phyloP scores from a whole-genome alignment of 2,329 filamentous ascomycete genomes.

The Chalaropsis ovoidea region DNA sequence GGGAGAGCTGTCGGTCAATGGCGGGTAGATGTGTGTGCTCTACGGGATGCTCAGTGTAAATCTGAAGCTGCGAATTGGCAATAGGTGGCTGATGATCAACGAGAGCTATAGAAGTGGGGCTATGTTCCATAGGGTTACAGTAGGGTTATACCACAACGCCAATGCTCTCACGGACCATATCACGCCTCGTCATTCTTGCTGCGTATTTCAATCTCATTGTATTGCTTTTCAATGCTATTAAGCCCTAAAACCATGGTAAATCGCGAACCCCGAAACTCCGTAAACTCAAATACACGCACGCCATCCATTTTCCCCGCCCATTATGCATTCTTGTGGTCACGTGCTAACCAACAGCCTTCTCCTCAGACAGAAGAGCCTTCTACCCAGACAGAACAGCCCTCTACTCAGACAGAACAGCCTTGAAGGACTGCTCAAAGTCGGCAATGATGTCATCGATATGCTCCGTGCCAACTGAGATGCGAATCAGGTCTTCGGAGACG shows the following conservation, averaged over 20 bases:
- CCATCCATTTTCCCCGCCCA: conserved; percentile 30
- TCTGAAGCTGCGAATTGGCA: background rate
- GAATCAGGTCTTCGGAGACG: conserved; percentile 70
- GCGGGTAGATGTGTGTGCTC: background rate
- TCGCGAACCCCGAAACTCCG: background rate
- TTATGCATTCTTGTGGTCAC: background rate
- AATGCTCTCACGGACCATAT: no score
- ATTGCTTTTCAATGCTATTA: background rate
- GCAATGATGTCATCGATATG: conserved; percentile 96
- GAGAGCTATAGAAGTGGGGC: background rate
- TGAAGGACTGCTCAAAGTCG: conserved; percentile 88
- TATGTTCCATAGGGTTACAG: background rate
- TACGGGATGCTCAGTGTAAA: background rate
- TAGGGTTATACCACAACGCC: no score
- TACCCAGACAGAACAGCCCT: background rate
- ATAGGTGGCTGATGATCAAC: background rate
- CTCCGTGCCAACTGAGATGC: conserved; percentile 90
- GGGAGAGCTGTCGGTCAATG: background rate
- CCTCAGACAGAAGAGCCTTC: conserved; percentile 39
- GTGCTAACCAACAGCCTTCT: background rate
- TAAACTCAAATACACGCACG: background rate
- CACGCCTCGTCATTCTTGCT: background rate
- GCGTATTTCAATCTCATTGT: background rate
- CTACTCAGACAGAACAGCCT: conserved; percentile 37
- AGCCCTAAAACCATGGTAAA: background rate